Base-by-base conservation (phyloP, 2,329 filamentous ascomycete genomes). In the Rutstroemia sp. region DNA sequence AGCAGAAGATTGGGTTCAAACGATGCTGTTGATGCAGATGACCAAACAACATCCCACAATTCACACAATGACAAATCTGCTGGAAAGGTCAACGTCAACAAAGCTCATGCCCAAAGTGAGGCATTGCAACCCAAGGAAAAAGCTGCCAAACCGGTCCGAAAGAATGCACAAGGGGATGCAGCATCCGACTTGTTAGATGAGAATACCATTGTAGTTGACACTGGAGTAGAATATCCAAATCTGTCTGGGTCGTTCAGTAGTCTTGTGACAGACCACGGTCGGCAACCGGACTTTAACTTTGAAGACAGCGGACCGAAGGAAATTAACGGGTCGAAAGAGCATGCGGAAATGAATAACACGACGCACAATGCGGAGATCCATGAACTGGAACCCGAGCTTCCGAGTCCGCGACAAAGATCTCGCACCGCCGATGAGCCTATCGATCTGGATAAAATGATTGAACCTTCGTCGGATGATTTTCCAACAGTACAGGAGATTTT, bases 241-340 rank as follows among this genome's bases (percentile, higher is more conserved):
- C 47, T 70, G 2, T 64, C 64, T 5, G 46, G 66, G 3, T 75
- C 74, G 0, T 73, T 74, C 19, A 66, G 66, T 8, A 72, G 70
- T 53, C 57, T 80, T 74, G 61, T 65, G 72, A 61, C 71, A 48
- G 58, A 80, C 74, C 63, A 65, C 57, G 79, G 78, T 23, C 73
- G 77, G 14, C 80, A 82, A 57, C 74, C 75, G 3, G 76, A 79
- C 56, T 73, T 72, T 5, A 71, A 73, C 51, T 67, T 68, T 60
- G 64, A 71, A 14, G 70, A 73, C 38, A 63, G 56, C 45, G 50
- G 51, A 37, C 16, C 38, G 5, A 44, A 57, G 16, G 58, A 58
- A 49, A 30, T 25, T n/a, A 61, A 62, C 17, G 57, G 49, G 9
- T 49, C 54, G 14, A 58, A 54, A 37, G 41, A 55, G 4, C 39